These are phyloP conservation scores for Eucalyptus pauciflora DNA, from an alignment of 345 rosid genomes.

Conservation along the genomic window DNA sequence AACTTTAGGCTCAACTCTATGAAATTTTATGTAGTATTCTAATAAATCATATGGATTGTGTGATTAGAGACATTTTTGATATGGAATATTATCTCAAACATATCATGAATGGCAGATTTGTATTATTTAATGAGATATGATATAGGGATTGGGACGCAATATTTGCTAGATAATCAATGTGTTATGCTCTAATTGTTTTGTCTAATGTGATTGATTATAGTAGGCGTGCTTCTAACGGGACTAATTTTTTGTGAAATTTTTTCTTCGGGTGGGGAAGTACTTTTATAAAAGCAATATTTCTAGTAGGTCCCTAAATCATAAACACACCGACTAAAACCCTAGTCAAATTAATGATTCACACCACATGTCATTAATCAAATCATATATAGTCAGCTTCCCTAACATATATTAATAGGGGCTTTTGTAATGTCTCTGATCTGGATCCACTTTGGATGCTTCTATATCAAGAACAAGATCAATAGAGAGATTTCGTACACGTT, in stretches of 20 bases:
- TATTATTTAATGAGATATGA: no score
- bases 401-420: no score
- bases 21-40: no score
- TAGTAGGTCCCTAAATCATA: not conserved
- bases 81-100: no score
- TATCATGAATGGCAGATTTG: no score
- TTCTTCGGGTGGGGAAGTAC: not conserved
- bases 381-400: not conserved
- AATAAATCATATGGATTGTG: no score
- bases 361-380: not conserved
- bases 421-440: no score
- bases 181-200: not conserved
- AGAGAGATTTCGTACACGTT: not conserved
- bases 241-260: not conserved
- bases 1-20: no score
- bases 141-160: not conserved
- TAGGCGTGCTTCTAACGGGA: not conserved
- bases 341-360: not conserved
- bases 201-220: no score
- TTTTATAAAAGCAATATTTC: not conserved
- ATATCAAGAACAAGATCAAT: not conserved
- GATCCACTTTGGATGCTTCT: not conserved
- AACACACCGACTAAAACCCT: not conserved
- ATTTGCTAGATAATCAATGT: not conserved
- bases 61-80: no score